Evolutionary conservation across 2,329 filamentous ascomycete genomes (phyloP).

Genomic region (Colletotrichum cuscutae): DNA sequence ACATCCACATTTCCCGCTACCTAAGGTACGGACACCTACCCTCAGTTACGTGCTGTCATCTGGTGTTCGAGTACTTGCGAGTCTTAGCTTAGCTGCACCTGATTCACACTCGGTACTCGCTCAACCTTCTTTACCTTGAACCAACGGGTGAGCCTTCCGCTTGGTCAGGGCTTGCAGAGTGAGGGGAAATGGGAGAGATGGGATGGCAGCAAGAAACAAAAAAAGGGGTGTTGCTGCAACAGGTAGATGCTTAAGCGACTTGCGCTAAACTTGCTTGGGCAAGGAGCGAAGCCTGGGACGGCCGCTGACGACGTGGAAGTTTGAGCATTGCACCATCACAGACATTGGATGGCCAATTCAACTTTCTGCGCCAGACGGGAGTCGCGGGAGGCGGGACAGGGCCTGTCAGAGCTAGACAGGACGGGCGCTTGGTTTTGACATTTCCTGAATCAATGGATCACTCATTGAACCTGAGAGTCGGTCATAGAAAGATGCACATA

Average conservation of each 20-base stretch:
- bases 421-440: not conserved
- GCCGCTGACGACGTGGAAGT: constrained; percentile 19
- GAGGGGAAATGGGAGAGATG: constrained; percentile 26
- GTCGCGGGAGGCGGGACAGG: not conserved
- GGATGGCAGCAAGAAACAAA: constrained; percentile 26
- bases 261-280: constrained; percentile 21
- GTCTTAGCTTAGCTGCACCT: not conserved
- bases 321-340: constrained; percentile 9
- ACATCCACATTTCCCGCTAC: not conserved
- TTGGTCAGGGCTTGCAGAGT: constrained; percentile 22
- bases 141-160: constrained; percentile 1
- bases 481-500: not conserved
- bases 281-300: constrained; percentile 6
- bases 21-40: not conserved
- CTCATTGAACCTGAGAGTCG: not conserved
- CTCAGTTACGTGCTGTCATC: not conserved
- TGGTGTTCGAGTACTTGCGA: not conserved
- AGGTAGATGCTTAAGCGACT: constrained; percentile 9
- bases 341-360: not conserved
- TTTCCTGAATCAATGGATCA: not conserved
- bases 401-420: not conserved
- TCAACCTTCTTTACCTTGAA: not conserved
- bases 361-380: not conserved
- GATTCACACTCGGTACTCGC: not conserved
- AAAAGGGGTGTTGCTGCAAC: constrained; percentile 12